Base-by-base conservation (phyloP, 108 stramenopile genomes). In the Pseudonitzschia multiseries region DNA sequence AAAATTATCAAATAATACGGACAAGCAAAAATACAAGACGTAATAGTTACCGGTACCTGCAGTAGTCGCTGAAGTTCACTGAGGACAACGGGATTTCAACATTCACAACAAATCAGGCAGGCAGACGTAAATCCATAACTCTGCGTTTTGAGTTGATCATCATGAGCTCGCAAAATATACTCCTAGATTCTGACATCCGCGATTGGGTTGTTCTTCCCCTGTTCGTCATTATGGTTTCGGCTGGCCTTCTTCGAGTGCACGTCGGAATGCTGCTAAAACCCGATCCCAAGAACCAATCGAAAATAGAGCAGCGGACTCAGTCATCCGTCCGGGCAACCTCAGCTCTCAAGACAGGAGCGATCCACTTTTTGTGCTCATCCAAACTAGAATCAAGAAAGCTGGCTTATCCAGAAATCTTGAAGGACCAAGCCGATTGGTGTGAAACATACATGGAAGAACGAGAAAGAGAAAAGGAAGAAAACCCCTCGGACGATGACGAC, bases 191-290 rank as follows among this genome's bases (percentile, higher is more conserved):
- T 51, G 83, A 86, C 59, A 87, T 88, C 79, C 74, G 89, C 31
- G 89, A 89, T 77, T 89, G 89, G 89, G 93, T 94, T 26, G 90
- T 94, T 13, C 69, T 94, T 48, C 93, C 93, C 15, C 79, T 94
- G 18, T 83, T 94, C 68, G 76, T 90, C 9, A 91, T 94, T 57
- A 94, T 92, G 89, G 77, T 94, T 20, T 70, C 83, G 60, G 88
- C 90, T 53, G 89, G 89, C 43, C 67, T 93, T 53, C 72, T 88
- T 60, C 87, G 91, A 53, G 65, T 81, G 48, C 76, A 85, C 24
- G 74, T 87, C 20, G 83, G 87, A 56, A 73, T 77, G 24, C 68
- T 91, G 18, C 83, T 95, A 57, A 83, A 89, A 70, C 75, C 88
- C 10, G 78, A 71, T 27, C 83, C 69, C 31, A 74, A 73, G 42